phyloP scores from a whole-genome alignment of 805 yeast species.

The Lachancea sp. region DNA sequence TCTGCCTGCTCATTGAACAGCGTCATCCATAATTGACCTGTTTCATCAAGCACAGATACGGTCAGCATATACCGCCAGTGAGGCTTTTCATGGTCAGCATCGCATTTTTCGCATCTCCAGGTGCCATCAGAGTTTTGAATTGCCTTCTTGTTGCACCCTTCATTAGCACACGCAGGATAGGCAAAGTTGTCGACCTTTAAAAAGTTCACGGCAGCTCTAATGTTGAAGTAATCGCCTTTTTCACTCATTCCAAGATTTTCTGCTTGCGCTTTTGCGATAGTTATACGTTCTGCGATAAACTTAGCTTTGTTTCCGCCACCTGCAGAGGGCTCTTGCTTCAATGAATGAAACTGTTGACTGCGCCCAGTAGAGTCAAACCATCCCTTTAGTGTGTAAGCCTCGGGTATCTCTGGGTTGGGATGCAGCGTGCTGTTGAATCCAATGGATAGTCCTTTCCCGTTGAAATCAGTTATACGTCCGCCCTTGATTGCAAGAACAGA shows the following conservation, averaged over 20 bases:
- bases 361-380: constrained; percentile 88
- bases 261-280: constrained; percentile 57
- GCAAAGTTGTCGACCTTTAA: constrained; percentile 70
- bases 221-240: constrained; percentile 68
- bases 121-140: constrained; percentile 63
- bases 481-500: constrained; percentile 90
- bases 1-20: constrained; percentile 81
- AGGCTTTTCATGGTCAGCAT: constrained; percentile 60
- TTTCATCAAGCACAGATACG: constrained; percentile 67
- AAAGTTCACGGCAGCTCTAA: constrained; percentile 69
- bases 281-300: constrained; percentile 51
- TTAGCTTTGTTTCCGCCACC: constrained; percentile 34
- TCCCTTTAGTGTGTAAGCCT: constrained; percentile 82
- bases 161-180: constrained; percentile 82
- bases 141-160: constrained; percentile 79
- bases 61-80: constrained; percentile 73
- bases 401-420: constrained; percentile 82
- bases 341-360: constrained; percentile 50
- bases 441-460: constrained; percentile 77
- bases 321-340: constrained; percentile 48
- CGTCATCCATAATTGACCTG: constrained; percentile 83
- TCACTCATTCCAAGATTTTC: constrained; percentile 69
- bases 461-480: constrained; percentile 80
- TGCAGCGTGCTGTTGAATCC: constrained; percentile 70
- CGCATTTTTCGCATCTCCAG: constrained; percentile 95